These are phyloP conservation scores for Seiridium unicorne DNA, from an alignment of 2,329 filamentous ascomycete species.

Conservation along the genomic window DNA sequence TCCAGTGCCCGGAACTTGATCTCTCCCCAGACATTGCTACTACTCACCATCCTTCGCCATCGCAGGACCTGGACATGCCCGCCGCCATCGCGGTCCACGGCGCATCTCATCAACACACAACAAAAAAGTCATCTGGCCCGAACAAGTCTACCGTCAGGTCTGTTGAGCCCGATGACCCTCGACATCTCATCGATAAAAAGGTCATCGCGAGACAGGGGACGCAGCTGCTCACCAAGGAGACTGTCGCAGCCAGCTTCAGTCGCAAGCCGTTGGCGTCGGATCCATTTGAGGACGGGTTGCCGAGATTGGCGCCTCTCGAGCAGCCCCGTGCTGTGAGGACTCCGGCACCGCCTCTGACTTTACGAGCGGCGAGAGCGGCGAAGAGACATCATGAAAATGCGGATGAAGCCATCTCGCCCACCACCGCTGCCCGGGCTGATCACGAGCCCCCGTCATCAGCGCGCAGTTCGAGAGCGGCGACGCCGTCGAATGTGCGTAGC, in stretches of 20 bases:
- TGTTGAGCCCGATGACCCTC: slow-evolving; percentile 14
- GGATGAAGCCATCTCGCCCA: slow-evolving; percentile 53
- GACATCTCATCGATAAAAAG: slow-evolving; percentile 20
- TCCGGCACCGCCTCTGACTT: slow-evolving; percentile 24
- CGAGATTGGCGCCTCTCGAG: slow-evolving; percentile 18
- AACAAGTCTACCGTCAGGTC: slow-evolving; percentile 25
- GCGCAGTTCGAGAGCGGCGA: slow-evolving; percentile 57
- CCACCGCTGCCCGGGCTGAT: slow-evolving; percentile 46
- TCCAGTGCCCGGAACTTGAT: slow-evolving; percentile 27
- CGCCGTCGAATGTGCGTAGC: slow-evolving; percentile 54
- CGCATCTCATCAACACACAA: slow-evolving; percentile 14
- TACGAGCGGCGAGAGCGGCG: slow-evolving; percentile 28
- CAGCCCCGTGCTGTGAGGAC: slow-evolving; percentile 24
- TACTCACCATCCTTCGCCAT: slow-evolving; percentile 15
- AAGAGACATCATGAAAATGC: slow-evolving; percentile 56
- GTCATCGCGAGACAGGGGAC: slow-evolving; percentile 22
- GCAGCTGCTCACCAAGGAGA: slow-evolving; percentile 18
- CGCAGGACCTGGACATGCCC: slow-evolving; percentile 28
- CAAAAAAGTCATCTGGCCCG: slow-evolving; percentile 8
- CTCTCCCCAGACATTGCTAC: slow-evolving; percentile 19
- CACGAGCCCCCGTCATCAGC: slow-evolving; percentile 40
- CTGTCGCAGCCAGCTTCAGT: slow-evolving; percentile 24
- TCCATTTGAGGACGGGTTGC: slow-evolving; percentile 17
- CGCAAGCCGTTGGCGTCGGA: slow-evolving; percentile 20
- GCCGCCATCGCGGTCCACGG: slow-evolving; percentile 24